Percentiles rank a stretch among this genome's conserved stretches.
Evolutionary conservation across 257 asterid genomes (phyloP).

Genomic region (Solanum clarkiae): DNA sequence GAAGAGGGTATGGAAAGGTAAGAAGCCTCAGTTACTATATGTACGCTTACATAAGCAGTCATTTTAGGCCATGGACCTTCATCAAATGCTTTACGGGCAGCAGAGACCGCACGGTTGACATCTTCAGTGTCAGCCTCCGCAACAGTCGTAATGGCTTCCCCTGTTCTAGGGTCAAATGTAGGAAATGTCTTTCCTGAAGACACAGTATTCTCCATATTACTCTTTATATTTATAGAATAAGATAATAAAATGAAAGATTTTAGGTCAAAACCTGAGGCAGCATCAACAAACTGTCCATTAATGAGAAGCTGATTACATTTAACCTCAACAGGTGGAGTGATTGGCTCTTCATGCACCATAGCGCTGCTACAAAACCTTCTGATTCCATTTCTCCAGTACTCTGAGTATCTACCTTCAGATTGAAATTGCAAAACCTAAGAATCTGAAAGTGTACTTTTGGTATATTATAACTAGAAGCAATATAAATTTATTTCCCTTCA

Average conservation of each 20-base stretch:
- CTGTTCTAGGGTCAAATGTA: constrained; percentile 58
- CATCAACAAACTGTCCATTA: constrained; percentile 61
- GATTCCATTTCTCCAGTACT: not conserved
- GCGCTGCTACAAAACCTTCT: constrained; percentile 28
- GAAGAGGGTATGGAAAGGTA: not conserved
- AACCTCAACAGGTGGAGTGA: constrained; percentile 37
- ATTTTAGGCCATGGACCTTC: constrained; percentile 78
- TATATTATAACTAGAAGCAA: not conserved
- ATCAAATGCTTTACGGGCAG: constrained; percentile 70
- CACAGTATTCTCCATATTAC: not conserved
- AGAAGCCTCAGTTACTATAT: not conserved
- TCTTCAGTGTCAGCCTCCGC: constrained; percentile 63
- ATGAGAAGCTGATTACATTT: constrained; percentile 57
- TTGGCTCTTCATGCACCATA: constrained; percentile 34
- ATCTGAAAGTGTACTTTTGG: not conserved
- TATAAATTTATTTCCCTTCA: too few species aligned
- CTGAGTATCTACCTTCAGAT: not conserved
- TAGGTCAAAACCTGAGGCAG: constrained; percentile 47
- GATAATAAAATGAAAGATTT: not conserved
- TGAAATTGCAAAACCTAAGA: not conserved
- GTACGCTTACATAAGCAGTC: constrained; percentile 47
- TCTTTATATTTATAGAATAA: not conserved
- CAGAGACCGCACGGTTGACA: constrained; percentile 57
- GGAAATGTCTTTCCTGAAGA: constrained; percentile 69
- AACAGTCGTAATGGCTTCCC: constrained; percentile 55